Percentiles rank a stretch among this genome's conserved stretches.
These are phyloP conservation scores for Yamadazyma sp. DNA, from an alignment of 805 yeast species.

Conservation along the genomic window DNA sequence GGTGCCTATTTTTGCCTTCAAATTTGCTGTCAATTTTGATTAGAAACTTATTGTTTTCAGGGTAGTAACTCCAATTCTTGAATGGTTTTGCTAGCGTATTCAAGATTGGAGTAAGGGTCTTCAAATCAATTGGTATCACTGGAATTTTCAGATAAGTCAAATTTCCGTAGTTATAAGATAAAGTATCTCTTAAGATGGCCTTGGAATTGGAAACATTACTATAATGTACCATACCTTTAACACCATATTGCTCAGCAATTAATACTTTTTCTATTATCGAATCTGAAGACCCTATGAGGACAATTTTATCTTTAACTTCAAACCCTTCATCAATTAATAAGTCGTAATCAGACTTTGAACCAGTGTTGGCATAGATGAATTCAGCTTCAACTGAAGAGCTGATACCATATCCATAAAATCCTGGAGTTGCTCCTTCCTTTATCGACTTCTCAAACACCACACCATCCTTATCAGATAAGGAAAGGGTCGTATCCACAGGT, in stretches of 20 bases:
- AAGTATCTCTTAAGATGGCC: slow-evolving; percentile 21
- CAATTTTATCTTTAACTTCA: slow-evolving; percentile 23
- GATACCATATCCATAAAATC: slow-evolving; percentile 24
- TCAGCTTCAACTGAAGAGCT: slow-evolving; percentile 23
- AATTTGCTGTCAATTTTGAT: slow-evolving; percentile 17
- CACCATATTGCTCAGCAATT: slow-evolving; percentile 25
- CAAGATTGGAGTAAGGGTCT: slow-evolving; percentile 24
- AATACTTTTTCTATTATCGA: slow-evolving; percentile 21
- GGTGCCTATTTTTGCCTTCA: slow-evolving; percentile 11
- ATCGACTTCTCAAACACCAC: slow-evolving; percentile 25
- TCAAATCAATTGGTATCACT: slow-evolving; percentile 26
- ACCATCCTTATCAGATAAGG: slow-evolving; percentile 21
- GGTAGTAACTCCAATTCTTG: slow-evolving; percentile 23
- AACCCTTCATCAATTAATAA: slow-evolving; percentile 18
- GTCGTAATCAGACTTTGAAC: slow-evolving; percentile 25
- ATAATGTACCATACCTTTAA: slow-evolving; percentile 23
- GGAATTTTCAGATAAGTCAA: slow-evolving; percentile 16
- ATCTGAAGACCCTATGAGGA: slow-evolving; percentile 20
- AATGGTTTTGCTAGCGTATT: slow-evolving; percentile 18
- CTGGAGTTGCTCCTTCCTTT: slow-evolving; percentile 22
- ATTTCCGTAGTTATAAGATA: slow-evolving; percentile 7
- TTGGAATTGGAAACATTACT: slow-evolving; percentile 8
- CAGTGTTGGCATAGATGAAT: slow-evolving; percentile 31
- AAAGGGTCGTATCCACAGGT: slow-evolving; percentile 27
- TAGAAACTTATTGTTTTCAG: slow-evolving; percentile 14